Evolutionary conservation across 805 yeast genomes (phyloP).

Genomic region (Candida sithepensis): DNA sequence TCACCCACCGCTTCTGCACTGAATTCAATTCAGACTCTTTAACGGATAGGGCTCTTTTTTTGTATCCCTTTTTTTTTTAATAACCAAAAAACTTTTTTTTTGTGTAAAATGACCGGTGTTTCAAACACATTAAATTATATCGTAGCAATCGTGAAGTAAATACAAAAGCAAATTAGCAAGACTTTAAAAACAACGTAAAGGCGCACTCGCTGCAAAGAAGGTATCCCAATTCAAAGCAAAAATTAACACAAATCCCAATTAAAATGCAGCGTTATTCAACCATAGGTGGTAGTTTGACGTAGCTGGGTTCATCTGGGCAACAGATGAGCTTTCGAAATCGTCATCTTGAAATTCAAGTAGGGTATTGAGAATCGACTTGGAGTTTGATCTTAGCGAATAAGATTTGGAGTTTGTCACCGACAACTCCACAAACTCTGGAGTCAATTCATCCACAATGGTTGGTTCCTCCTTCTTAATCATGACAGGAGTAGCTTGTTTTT

Average conservation of each 20-base stretch:
- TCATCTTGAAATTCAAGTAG: background rate
- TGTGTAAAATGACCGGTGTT: too few relatives aligned
- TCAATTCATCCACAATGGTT: background rate
- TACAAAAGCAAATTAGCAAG: background rate
- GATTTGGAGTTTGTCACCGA: background rate
- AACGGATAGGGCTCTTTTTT: too few relatives aligned
- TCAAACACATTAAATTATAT: too few relatives aligned
- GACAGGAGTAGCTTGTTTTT: background rate
- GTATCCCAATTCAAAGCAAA: too few relatives aligned
- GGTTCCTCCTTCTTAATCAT: background rate
- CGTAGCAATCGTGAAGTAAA: background rate
- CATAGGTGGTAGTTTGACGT: constrained; percentile 1
- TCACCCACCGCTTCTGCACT: too few relatives aligned
- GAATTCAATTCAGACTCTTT: too few relatives aligned
- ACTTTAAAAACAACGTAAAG: too few relatives aligned
- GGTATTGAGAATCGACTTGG: background rate
- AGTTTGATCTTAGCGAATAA: background rate
- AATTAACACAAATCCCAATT: background rate
- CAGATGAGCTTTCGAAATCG: background rate
- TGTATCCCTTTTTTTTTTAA: too few relatives aligned
- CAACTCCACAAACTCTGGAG: background rate
- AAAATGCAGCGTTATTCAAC: background rate
- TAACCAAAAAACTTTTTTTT: too few relatives aligned
- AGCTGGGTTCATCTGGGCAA: background rate
- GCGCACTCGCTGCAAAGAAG: too few relatives aligned